Evolutionary conservation across 2,329 filamentous ascomycete genomes (phyloP), one percentile per base, ranked within the genome.

Genomic region (Purpureocillium takamizusanense): DNA sequence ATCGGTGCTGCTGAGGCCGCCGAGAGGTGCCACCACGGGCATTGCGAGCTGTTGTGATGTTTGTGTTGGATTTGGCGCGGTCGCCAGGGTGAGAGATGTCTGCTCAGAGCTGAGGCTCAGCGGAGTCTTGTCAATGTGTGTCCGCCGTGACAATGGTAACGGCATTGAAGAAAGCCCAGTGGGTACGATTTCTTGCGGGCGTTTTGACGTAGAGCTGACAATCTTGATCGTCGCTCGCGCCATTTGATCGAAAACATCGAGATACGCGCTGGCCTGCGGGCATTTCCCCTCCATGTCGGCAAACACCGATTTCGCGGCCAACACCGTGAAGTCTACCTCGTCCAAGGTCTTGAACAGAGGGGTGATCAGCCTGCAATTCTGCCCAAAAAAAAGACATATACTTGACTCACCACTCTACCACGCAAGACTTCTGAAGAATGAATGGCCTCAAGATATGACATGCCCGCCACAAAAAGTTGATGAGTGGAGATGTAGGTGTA

Each of bases 361-460:
- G n/a, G n/a, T n/a, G n/a, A n/a, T n/a, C n/a, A n/a, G n/a, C n/a
- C n/a, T n/a, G n/a, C n/a, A n/a, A n/a, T n/a, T n/a, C n/a, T n/a
- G n/a, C n/a, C n/a, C n/a, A n/a, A n/a, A n/a, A n/a, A n/a, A n/a
- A n/a, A n/a, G n/a, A n/a, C n/a, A n/a, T n/a, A n/a, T n/a, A n/a
- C 10, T 25, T 5, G 10, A 25, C 21, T 25, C 10, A 89, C 85
- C 59, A 95, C 67, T 39, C 86, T 79, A 57, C 83, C 88, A 50
- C 90, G 78, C 35, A 95, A 90, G 39, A 86, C 75, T 8, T 86
- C 80, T 11, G 89, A 95, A 61, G 95, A 89, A 90, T 90, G 95
- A 41, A 97, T 90, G n/a, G 90, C 88, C 60, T 95, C 95, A 2
- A 97, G 72, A 60, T 95, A 95, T 15, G 89, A 94, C 41, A 95